phyloP scores from a whole-genome alignment of 768 basidiomycete species.

The Xanthoconium purpureum region DNA sequence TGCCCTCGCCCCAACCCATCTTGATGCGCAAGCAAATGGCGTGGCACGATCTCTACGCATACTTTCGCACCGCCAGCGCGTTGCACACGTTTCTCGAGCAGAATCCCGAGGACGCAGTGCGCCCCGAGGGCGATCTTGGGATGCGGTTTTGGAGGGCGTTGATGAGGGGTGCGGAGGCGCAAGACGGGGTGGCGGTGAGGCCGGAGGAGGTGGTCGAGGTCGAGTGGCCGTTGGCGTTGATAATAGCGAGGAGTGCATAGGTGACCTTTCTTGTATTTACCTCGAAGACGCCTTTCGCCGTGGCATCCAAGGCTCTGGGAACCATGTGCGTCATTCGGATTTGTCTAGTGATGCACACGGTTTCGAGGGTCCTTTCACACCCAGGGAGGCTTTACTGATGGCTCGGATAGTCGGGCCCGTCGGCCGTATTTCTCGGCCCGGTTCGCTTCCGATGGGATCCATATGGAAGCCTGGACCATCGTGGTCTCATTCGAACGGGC shows the following conservation, averaged over 20 bases:
- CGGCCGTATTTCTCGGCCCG: too few relatives aligned
- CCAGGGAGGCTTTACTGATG: too few relatives aligned
- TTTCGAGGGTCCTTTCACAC: too few relatives aligned
- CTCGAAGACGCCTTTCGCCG: too few relatives aligned
- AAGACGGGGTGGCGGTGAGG: constrained; percentile 10
- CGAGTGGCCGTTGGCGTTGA: constrained; percentile 44
- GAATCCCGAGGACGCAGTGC: constrained; percentile 53
- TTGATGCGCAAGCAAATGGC: constrained; percentile 60
- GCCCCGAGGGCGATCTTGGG: constrained; percentile 58
- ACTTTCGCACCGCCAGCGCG: constrained; percentile 69
- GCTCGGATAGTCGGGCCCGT: too few relatives aligned
- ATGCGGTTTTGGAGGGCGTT: constrained; percentile 60
- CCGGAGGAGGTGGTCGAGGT: constrained; percentile 34
- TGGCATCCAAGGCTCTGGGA: too few relatives aligned
- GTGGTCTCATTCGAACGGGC: too few relatives aligned
- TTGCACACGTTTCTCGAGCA: constrained; percentile 64
- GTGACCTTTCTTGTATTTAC: not conserved
- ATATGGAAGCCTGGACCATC: too few relatives aligned
- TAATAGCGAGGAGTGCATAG: constrained; percentile 12
- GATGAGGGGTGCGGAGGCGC: constrained; percentile 37
- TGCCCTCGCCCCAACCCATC: constrained; percentile 37
- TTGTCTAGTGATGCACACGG: too few relatives aligned
- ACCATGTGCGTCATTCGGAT: too few relatives aligned
- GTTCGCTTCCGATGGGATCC: too few relatives aligned
- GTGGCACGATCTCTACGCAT: constrained; percentile 64